Evolutionary conservation across 2,329 filamentous ascomycete species (phyloP), one percentile per base, ranked within the genome.

Genomic region (Aspergillus jensenii): DNA sequence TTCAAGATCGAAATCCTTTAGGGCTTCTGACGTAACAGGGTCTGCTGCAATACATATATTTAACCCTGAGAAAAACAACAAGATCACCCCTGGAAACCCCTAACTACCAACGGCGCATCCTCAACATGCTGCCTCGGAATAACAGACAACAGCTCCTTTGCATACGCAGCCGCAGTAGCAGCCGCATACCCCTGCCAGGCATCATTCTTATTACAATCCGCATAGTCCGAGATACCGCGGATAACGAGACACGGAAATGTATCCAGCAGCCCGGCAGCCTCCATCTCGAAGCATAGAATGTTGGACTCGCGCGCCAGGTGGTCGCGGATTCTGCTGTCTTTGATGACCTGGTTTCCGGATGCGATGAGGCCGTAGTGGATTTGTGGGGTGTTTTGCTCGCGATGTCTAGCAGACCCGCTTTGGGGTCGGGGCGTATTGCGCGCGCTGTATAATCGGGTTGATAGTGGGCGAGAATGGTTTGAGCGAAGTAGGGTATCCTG

Each of bases 321-420:
- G 21, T 61, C 56, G 23, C 59, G 52, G 8, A 46, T 14, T 11
- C 33, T 17, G 33, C 12, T 21, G 17, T 56, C 43, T 31, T 58
- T 60, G 11, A 62, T 53, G 5, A 62, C 56, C 7, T 49, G 45
- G 15, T 59, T 53, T 3, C 44, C 59, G 21, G 59, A 61, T 3
- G 56, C 56, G 19, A 61, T 48, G 3, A 48, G 19, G 4, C 59
- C 59, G 15, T 52, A 53, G 6, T 56, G 43, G 3, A 62, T 45
- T 2, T 27, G 7, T 9, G 54, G 52, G 6, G n/a, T 11, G 6
- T 44, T 37, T 9, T 9, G 31, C 3, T 23, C 55, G 35, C 6
- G 31, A 5, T 25, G 21, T 9, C 12, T 50, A 50, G 2, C 6
- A 1, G 2, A 57, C 21, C 19, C 50, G 33, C 23, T 43, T 19